These are phyloP conservation scores for Carex littledalei DNA, from an alignment of 176 grass and related monocot species.

Conservation along the genomic window DNA sequence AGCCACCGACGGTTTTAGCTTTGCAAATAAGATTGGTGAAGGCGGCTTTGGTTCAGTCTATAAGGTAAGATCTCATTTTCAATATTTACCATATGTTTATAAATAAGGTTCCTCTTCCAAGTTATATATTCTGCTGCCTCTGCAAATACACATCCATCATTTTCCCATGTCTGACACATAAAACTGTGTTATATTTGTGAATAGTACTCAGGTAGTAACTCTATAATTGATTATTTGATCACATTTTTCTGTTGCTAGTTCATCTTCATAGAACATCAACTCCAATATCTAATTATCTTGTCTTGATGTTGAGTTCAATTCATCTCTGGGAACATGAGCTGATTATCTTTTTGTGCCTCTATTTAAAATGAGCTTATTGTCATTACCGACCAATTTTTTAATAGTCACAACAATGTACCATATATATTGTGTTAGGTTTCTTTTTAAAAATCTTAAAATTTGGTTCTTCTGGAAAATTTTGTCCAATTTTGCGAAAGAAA, in stretches of 20 bases:
- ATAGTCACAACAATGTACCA: conserved; percentile 9
- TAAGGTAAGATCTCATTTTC: conserved; percentile 46
- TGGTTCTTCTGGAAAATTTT: not conserved
- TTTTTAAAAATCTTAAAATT: not conserved
- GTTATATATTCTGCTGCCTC: not conserved
- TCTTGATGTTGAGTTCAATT: not conserved
- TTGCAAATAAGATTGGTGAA: conserved; percentile 69
- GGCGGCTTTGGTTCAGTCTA: conserved; percentile 84
- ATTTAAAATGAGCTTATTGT: not conserved
- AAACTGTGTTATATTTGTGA: not conserved
- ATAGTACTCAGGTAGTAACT: not conserved
- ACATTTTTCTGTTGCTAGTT: not conserved
- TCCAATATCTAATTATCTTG: not conserved
- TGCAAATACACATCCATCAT: not conserved
- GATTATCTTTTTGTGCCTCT: not conserved
- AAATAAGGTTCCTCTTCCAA: not conserved
- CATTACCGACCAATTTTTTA: not conserved
- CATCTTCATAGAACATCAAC: not conserved
- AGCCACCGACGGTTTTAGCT: conserved; percentile 66
- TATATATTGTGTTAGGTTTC: not conserved
- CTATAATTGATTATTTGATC: not conserved
- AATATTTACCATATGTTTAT: not conserved
- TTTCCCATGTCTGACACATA: not conserved
- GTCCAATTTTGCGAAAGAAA: not conserved
- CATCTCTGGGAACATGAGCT: not conserved